These are phyloP conservation scores for Aspergillus luchuensis DNA, from an alignment of 2,329 filamentous ascomycete species.

Conservation along the genomic window DNA sequence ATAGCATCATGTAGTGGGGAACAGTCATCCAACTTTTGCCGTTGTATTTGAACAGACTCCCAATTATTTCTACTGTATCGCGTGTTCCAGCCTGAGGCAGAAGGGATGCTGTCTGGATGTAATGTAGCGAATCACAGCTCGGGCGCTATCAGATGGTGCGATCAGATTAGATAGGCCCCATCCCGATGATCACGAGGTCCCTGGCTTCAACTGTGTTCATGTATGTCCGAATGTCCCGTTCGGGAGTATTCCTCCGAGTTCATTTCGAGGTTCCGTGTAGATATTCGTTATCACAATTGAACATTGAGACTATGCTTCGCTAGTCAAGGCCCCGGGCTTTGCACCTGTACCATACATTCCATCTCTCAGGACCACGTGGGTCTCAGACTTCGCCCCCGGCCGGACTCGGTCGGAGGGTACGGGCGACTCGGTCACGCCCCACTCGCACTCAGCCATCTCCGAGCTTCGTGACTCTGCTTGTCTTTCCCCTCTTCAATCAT, in stretches of 20 bases:
- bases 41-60: too few relatives aligned
- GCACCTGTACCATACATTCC: neutral
- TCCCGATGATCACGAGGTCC: neutral
- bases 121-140: neutral
- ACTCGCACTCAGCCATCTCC: neutral
- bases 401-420: neutral
- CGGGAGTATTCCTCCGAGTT: neutral
- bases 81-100: neutral
- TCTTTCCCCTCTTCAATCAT: neutral
- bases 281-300: neutral
- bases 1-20: too few relatives aligned
- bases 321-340: neutral
- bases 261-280: neutral
- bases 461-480: neutral
- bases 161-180: constrained; percentile 9
- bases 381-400: neutral
- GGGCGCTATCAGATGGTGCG: constrained; percentile 4
- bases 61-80: too few relatives aligned
- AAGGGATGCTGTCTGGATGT: neutral
- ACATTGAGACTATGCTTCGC: too few relatives aligned
- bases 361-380: neutral
- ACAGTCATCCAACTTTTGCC: too few relatives aligned
- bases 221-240: neutral
- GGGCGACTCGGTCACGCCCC: constrained; percentile 9
- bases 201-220: too few relatives aligned